A percentile compares a stretch with the other conserved stretches of the same genome.
Evolutionary conservation across 306 rosid species (phyloP).

Genomic region (Trifolium subterraneum): DNA sequence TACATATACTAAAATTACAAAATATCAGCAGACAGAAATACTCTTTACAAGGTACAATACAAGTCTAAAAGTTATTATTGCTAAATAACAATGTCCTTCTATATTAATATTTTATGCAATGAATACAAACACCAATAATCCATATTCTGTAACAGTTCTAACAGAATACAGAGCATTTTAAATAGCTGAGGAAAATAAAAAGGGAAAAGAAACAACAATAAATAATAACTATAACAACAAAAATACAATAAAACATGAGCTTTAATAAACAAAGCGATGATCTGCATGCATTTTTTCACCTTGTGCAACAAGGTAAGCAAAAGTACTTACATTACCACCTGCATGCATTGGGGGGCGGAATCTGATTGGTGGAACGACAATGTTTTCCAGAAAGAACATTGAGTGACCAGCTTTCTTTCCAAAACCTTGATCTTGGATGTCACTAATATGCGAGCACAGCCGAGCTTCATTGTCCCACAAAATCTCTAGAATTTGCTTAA

Average conservation of each 20-base stretch:
- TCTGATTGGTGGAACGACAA: slow-evolving; percentile 90
- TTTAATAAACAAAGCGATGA: slow-evolving; percentile 3
- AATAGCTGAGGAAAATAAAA: slow-evolving; percentile 10
- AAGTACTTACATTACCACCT: slow-evolving; percentile 74
- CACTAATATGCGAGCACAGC: slow-evolving; percentile 66
- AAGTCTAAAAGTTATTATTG: slow-evolving; percentile 1
- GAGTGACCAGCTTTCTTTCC: slow-evolving; percentile 69
- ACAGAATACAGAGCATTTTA: not conserved
- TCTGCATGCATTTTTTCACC: slow-evolving; percentile 11
- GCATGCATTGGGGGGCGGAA: slow-evolving; percentile 90
- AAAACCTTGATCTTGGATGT: slow-evolving; percentile 72
- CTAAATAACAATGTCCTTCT: not conserved
- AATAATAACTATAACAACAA: slow-evolving; percentile 4
- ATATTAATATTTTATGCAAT: not conserved
- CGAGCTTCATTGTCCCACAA: slow-evolving; percentile 81
- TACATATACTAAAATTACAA: not conserved
- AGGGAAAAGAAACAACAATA: not conserved
- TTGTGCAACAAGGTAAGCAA: slow-evolving; percentile 1
- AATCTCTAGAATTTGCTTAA: slow-evolving; percentile 53
- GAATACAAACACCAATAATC: slow-evolving; percentile 24
- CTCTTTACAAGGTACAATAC: not conserved
- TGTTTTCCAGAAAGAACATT: slow-evolving; percentile 83
- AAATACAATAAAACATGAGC: not conserved
- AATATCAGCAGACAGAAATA: not conserved
- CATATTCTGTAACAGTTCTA: slow-evolving; percentile 4